Evolutionary conservation across 2,329 filamentous ascomycete species (phyloP).

Genomic region (Microsporum audouinii): DNA sequence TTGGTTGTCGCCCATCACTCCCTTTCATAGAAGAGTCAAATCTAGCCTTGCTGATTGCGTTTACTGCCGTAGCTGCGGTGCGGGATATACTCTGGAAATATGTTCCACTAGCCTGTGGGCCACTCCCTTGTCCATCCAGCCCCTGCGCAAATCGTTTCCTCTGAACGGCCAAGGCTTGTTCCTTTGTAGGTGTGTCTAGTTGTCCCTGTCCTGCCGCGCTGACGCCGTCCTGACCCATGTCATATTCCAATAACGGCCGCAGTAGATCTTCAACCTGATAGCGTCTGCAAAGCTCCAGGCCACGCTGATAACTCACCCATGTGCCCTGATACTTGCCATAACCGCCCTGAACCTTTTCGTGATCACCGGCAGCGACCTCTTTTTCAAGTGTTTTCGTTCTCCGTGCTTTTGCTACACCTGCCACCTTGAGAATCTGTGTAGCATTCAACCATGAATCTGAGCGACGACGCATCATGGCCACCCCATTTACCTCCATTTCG

Average conservation of each 20-base stretch:
- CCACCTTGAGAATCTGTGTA: conserved; percentile 95
- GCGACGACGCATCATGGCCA: conserved; percentile 91
- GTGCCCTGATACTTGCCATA: conserved; percentile 99
- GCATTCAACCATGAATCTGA: conserved; percentile 96
- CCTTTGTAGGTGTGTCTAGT: conserved; percentile 92
- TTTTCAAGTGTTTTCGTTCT: conserved; percentile 96
- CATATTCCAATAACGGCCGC: conserved; percentile 39
- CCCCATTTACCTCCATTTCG: conserved; percentile 90
- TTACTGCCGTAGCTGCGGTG: conserved; percentile 84
- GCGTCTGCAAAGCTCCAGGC: conserved; percentile 77
- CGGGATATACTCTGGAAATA: conserved; percentile 97
- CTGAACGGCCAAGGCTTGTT: conserved; percentile 94
- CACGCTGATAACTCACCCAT: conserved; percentile 91
- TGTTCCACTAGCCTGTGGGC: conserved; percentile 58
- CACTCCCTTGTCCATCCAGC: conserved; percentile 56
- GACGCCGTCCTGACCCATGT: conserved; percentile 43
- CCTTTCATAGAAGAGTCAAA: conserved; percentile 69
- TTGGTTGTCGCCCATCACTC: conserved; percentile 53
- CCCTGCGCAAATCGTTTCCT: conserved; percentile 83
- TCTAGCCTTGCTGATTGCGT: conserved; percentile 90
- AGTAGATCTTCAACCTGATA: conserved; percentile 46
- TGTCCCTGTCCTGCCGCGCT: conserved; percentile 59
- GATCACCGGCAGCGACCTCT: conserved; percentile 88
- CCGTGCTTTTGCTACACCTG: conserved; percentile 93
- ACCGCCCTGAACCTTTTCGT: conserved; percentile 96